Base-by-base conservation (phyloP, 495 filamentous ascomycete genomes). In the Hypoxylon lenormandii region DNA sequence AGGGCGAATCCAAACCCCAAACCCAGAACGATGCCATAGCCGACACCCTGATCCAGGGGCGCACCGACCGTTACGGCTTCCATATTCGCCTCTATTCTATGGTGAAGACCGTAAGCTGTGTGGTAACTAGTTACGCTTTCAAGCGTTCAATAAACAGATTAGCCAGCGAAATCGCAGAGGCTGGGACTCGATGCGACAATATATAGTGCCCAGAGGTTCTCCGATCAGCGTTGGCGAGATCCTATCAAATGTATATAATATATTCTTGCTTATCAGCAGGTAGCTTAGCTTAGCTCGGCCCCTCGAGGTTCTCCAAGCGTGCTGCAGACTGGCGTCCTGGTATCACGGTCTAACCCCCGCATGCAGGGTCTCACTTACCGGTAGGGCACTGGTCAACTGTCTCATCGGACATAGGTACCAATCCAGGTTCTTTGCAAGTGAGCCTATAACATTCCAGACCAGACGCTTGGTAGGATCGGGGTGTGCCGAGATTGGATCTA, bases 1-100 rank as follows among this genome's bases (percentile, higher is more conserved):
- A 94, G 77, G 8, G 92, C 91, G 80, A 95, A 95, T 40, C 84
- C 83, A 75, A 88, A 87, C 18, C 91, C 90, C 19, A 93, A 78
- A 15, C 92, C 91, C 12, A 94, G 78, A 58, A 94, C 89, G 73
- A 96, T 90, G 59, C 91, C 92, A 87, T 94, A 95, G 69, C 92
- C 92, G 72, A 90, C 90, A 45, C 85, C 88, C 72, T 90, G 85
- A 57, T 80, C 82, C 19, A 95, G 82, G 5, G 91, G 87, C 18
- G 89, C 75, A n/a, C 65, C 66, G 57, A 72, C 63, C 48, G 56
- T 66, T 22, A 3, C 47, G 38, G 61, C 47, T 16, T 40, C 67
- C 67, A 71, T 72, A n/a, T 18, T 40, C 36, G 28, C 15, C 47
- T 56, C 45, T 63, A 23, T 45, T 40, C 33, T 53, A 12, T 21